Base-by-base conservation (phyloP, 306 rosid species). In the Nissolia schottii region DNA sequence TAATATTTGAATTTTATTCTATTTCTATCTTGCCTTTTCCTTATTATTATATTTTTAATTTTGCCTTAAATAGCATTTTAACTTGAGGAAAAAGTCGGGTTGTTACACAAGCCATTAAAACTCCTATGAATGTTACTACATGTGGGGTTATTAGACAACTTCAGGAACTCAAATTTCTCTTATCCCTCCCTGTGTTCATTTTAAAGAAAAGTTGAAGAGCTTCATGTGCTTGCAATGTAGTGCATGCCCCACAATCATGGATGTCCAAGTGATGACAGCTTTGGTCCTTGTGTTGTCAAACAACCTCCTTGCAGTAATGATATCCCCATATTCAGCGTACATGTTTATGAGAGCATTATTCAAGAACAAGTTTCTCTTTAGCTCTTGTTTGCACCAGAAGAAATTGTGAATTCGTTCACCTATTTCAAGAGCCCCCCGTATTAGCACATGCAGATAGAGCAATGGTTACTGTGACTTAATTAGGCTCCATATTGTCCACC, bases 81-180 rank as follows among this genome's bases (percentile, higher is more conserved):
- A n/a, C n/a, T n/a, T n/a, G n/a, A n/a, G n/a, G n/a, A n/a, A n/a
- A n/a, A n/a, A n/a, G n/a, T n/a, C n/a, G n/a, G n/a, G n/a, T n/a
- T n/a, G n/a, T n/a, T n/a, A n/a, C n/a, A n/a, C n/a, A n/a, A n/a
- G 94, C 90, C 89, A 86, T 88, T 63, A 86, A 70, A 46, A 86
- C 91, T 74, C 94, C 94, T 12, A 86, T 50, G 75, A 84, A 88
- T 1, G 87, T 89, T 34, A 89, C 85, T 28, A 82, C 88, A 20
- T 86, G 84, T 0, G 89, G 86, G 2, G 49, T 75, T 12, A 80
- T 5, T 20, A 23, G 20, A 57, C 23, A 32, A 20, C 41, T 16
- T 18, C 79, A 61, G 11, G 71, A 37, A 38, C 34, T 67, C 19
- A 4, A n/a, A 6, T 37, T 60, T 50, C 56, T 58, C 78, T 19